Percentiles rank a stretch among this genome's conserved stretches.
phyloP scores from a whole-genome alignment of 75 land plant genomes.

The Selaginella tamariscina region DNA sequence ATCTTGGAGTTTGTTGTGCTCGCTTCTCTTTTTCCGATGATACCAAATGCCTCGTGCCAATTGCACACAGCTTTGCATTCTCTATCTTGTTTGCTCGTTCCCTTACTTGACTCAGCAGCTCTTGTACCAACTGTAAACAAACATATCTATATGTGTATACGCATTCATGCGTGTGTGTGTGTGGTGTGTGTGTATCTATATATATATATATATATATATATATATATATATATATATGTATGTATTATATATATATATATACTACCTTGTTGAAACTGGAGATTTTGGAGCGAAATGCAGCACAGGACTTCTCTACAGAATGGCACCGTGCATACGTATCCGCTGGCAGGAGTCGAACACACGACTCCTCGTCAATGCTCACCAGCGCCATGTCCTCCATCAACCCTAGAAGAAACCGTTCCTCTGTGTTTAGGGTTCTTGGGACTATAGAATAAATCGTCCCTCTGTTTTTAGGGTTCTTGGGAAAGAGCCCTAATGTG shows the following conservation, averaged over 20 bases:
- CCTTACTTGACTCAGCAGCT: background rate
- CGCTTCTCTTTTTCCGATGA: background rate
- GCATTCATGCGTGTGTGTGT: too few relatives aligned
- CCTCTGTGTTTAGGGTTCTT: too few relatives aligned
- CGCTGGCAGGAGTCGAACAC: background rate
- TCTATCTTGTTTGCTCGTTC: background rate
- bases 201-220: too few relatives aligned
- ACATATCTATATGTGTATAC: background rate
- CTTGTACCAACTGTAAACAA: background rate
- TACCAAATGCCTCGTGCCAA: background rate
- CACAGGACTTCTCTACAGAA: background rate
- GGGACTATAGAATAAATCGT: too few relatives aligned
- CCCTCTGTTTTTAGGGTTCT: too few relatives aligned
- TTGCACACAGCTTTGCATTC: background rate
- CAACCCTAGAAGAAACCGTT: background rate
- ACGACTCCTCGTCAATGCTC: background rate
- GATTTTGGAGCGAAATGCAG: background rate
- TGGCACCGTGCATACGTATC: background rate
- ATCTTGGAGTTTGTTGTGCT: background rate
- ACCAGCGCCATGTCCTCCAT: background rate
- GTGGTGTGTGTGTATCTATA: too few relatives aligned
- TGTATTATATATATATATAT: too few relatives aligned
- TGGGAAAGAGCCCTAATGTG: background rate
- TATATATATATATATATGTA: too few relatives aligned
- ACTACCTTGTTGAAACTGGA: background rate